A percentile compares a stretch with the other conserved stretches of the same genome.
These are phyloP conservation scores for Wickerhamomyces bovis DNA, from an alignment of 805 yeast genomes.

Conservation along the genomic window DNA sequence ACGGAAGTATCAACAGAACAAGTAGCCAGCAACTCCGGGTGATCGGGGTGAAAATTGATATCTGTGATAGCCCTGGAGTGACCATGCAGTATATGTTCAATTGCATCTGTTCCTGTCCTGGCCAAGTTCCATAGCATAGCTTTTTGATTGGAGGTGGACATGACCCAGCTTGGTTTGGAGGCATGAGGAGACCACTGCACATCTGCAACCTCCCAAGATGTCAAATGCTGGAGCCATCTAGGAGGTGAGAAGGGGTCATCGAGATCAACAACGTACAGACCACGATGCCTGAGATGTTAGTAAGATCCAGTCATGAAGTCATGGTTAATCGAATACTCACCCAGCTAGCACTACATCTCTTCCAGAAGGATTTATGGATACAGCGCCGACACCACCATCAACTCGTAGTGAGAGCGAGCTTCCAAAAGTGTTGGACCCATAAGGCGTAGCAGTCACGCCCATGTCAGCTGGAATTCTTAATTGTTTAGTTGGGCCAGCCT, in stretches of 20 bases:
- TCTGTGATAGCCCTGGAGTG: slow-evolving; percentile 94
- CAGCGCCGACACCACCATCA: slow-evolving; percentile 88
- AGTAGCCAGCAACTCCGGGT: slow-evolving; percentile 86
- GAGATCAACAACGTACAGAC: slow-evolving; percentile 83
- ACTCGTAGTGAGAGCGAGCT: slow-evolving; percentile 77
- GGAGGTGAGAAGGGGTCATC: slow-evolving; percentile 96
- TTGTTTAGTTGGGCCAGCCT: background rate
- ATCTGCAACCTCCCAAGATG: slow-evolving; percentile 98
- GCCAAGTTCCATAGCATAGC: slow-evolving; percentile 92
- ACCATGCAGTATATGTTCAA: slow-evolving; percentile 81
- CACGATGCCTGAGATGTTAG: slow-evolving; percentile 42
- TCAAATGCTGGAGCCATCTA: slow-evolving; percentile 83
- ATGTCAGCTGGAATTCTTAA: background rate
- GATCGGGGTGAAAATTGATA: slow-evolving; percentile 82
- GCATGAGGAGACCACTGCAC: slow-evolving; percentile 97
- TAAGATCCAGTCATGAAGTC: background rate
- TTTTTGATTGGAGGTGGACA: slow-evolving; percentile 91
- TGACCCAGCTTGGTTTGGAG: slow-evolving; percentile 82
- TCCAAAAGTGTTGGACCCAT: slow-evolving; percentile 60
- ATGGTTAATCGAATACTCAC: slow-evolving; percentile 14
- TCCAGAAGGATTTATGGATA: slow-evolving; percentile 84
- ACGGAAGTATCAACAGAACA: slow-evolving; percentile 89
- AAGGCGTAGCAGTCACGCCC: slow-evolving; percentile 14
- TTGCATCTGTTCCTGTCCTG: slow-evolving; percentile 61
- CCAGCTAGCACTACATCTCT: slow-evolving; percentile 89